These are phyloP conservation scores for Austropuccinia psidii DNA, from an alignment of 1,284 basidiomycete genomes.

Conservation along the genomic window DNA sequence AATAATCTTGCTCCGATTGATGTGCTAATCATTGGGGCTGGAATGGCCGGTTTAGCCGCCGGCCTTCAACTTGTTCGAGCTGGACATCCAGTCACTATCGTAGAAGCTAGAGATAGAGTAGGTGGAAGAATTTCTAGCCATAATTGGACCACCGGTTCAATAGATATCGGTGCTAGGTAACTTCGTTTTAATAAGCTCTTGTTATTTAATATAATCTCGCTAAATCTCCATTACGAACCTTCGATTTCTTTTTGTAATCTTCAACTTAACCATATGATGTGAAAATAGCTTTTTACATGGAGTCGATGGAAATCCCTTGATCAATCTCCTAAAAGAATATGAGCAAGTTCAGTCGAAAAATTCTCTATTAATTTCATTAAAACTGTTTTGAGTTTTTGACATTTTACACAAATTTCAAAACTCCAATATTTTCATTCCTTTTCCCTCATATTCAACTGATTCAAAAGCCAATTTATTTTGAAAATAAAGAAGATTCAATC, in stretches of 20 bases:
- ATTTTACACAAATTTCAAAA: not conserved
- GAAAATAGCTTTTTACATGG: slow-evolving; percentile 25
- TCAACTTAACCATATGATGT: too few relatives aligned
- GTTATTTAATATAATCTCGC: too few relatives aligned
- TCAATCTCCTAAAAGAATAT: slow-evolving; percentile 14
- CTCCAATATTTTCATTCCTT: not conserved
- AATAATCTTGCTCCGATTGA: not conserved
- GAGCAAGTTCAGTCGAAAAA: slow-evolving; percentile 7
- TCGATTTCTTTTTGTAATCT: too few relatives aligned
- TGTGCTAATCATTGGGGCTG: slow-evolving; percentile 24
- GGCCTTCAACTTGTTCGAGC: not conserved
- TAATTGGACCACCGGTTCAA: not conserved
- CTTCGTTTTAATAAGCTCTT: not conserved
- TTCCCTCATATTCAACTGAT: not conserved
- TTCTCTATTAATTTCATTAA: not conserved
- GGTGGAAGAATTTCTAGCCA: slow-evolving; percentile 18
- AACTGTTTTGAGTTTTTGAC: not conserved
- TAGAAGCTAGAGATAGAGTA: slow-evolving; percentile 31
- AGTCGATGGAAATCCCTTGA: slow-evolving; percentile 28
- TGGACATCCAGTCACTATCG: slow-evolving; percentile 5
- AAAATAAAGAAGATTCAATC: slow-evolving; percentile 18
- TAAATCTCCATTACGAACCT: too few relatives aligned
- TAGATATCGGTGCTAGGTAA: slow-evolving; percentile 35
- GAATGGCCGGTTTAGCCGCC: slow-evolving; percentile 20
- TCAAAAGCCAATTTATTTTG: slow-evolving; percentile 21